Percentiles rank a stretch among this genome's conserved stretches.
phyloP scores from a whole-genome alignment of 371 early-diverging fungal species.

The Mortierella sp. region DNA sequence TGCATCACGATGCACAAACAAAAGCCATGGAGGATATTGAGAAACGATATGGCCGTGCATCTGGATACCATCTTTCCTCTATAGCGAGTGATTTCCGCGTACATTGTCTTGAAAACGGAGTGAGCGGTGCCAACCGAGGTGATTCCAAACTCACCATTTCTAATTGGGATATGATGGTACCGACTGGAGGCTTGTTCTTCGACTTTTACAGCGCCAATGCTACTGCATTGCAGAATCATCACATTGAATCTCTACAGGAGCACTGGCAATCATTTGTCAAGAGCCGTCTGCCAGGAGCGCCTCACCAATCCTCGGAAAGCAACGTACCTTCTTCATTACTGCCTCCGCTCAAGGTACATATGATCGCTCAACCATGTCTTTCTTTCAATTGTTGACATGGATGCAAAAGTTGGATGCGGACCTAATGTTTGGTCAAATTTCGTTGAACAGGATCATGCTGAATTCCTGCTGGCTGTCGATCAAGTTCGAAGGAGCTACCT shows the following conservation, averaged over 20 bases:
- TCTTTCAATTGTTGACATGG: neutral
- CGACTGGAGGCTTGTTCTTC: slow-evolving; percentile 27
- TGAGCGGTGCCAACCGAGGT: neutral
- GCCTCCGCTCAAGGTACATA: too few relatives aligned
- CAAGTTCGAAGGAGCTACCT: slow-evolving; percentile 32
- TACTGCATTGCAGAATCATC: slow-evolving; percentile 32
- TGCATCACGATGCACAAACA: slow-evolving; percentile 31
- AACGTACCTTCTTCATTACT: too few relatives aligned
- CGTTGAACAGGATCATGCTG: slow-evolving; percentile 16
- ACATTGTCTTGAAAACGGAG: slow-evolving; percentile 19
- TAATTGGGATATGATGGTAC: slow-evolving; percentile 15
- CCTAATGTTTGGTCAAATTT: neutral
- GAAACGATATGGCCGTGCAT: slow-evolving; percentile 1
- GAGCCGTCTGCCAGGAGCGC: slow-evolving; percentile 3
- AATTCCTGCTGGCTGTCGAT: slow-evolving; percentile 33
- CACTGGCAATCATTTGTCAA: slow-evolving; percentile 31
- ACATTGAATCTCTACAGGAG: slow-evolving; percentile 27
- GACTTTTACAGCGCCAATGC: slow-evolving; percentile 43
- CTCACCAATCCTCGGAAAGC: too few relatives aligned
- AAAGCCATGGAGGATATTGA: slow-evolving; percentile 33
- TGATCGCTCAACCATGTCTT: too few relatives aligned
- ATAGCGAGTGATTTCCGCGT: slow-evolving; percentile 22
- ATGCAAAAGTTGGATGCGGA: neutral
- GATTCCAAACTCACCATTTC: neutral
- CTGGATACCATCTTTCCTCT: neutral